phyloP scores from a whole-genome alignment of 176 grass and related monocot species.

The Guadua angustifolia region DNA sequence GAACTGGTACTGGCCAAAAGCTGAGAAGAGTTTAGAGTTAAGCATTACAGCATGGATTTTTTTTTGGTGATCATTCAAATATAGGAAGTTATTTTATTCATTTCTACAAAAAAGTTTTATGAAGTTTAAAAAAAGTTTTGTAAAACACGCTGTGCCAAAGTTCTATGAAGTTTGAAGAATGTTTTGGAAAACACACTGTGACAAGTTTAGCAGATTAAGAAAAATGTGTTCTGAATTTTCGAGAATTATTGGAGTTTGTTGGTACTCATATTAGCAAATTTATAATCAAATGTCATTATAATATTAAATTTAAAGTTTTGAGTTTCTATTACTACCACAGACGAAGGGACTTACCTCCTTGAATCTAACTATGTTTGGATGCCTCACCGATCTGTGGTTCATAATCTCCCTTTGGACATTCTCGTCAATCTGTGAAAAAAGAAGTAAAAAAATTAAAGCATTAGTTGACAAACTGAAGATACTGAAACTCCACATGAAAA shows the following conservation, averaged over 20 bases:
- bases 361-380: conserved; percentile 94
- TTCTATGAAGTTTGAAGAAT: not conserved
- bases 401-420: conserved; percentile 99
- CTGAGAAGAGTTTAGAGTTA: not conserved
- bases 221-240: not conserved
- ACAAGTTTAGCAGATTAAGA: not conserved
- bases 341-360: conserved; percentile 70
- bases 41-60: not conserved
- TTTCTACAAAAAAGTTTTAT: not conserved
- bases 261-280: not conserved
- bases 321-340: conserved; percentile 12
- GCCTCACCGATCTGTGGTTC: conserved; percentile 90
- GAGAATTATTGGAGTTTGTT: not conserved
- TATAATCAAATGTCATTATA: conserved; percentile 5
- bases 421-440: conserved; percentile 81
- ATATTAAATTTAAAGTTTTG: conserved; percentile 3
- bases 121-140: not conserved
- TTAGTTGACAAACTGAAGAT: conserved; percentile 28
- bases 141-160: not conserved
- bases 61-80: not conserved
- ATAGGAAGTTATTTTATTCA: not conserved
- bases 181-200: not conserved
- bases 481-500: not conserved
- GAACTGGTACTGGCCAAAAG: not conserved
- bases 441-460: not conserved